Conservation (phyloP, 192 early-diverging fungal species). For the Backusella australiensis region DNA sequence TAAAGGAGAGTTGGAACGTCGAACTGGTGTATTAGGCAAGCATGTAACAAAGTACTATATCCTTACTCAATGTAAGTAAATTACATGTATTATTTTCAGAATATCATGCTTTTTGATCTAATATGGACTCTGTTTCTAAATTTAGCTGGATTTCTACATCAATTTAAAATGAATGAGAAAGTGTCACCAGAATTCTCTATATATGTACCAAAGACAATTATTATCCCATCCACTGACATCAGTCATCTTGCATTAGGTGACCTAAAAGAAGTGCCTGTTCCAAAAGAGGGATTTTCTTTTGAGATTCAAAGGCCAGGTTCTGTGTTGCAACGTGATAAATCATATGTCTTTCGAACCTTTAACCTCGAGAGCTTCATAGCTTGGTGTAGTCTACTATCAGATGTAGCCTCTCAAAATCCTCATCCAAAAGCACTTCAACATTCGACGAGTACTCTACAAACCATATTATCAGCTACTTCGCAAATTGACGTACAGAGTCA, state of each 20-base stretch:
- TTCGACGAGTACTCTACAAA: background rate
- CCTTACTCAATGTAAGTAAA: constrained; percentile 33
- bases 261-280: background rate
- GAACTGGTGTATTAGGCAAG: constrained; percentile 37
- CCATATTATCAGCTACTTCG: background rate
- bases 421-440: background rate
- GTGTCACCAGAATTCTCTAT: constrained; percentile 39
- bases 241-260: background rate
- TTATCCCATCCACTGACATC: constrained; percentile 29
- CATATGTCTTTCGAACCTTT: constrained; percentile 8
- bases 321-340: constrained; percentile 1
- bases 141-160: constrained; percentile 40
- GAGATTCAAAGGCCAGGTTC: constrained; percentile 11
- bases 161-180: constrained; percentile 28
- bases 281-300: constrained; percentile 11
- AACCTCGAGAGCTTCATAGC: background rate
- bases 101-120: constrained; percentile 2
- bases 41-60: constrained; percentile 43
- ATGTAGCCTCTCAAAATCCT: constrained; percentile 11
- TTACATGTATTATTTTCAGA: background rate
- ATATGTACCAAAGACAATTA: constrained; percentile 36
- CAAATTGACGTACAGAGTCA: background rate
- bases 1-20: constrained; percentile 36
- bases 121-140: background rate
- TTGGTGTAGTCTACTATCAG: constrained; percentile 9